Conservation (phyloP, 129 eudicot species). For the Sambucus nigra region DNA sequence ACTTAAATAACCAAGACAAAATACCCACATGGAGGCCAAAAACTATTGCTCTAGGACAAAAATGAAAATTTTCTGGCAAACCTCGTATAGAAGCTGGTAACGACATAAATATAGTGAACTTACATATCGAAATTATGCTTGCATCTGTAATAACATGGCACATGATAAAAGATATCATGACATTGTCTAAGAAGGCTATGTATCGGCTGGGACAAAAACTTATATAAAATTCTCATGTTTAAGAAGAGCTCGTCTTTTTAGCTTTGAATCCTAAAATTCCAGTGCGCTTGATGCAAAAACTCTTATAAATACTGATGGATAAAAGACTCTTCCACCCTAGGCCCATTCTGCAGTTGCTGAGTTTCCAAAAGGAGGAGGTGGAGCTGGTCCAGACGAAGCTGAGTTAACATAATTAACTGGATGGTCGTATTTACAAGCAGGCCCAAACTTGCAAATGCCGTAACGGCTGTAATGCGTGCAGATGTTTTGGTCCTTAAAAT, state of each 20-base stretch:
- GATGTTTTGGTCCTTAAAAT: conserved; percentile 57
- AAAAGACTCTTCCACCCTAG: conserved; percentile 10
- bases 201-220: background rate
- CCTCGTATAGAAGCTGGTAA: too few relatives aligned
- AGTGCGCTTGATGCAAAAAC: background rate
- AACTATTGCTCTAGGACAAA: too few relatives aligned
- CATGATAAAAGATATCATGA: background rate
- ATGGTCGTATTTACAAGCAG: conserved; percentile 79
- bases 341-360: conserved; percentile 2
- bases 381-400: conserved; percentile 26
- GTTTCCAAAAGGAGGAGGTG: conserved; percentile 19
- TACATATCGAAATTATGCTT: background rate
- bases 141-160: background rate
- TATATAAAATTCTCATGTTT: background rate
- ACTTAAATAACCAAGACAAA: too few relatives aligned
- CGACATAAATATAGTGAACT: background rate
- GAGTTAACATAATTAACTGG: conserved; percentile 38
- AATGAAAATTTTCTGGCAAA: too few relatives aligned
- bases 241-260: background rate
- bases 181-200: background rate
- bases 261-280: background rate
- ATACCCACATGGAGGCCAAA: too few relatives aligned
- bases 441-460: conserved; percentile 94
- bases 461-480: conserved; percentile 75
- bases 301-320: background rate